Evolutionary conservation across 768 basidiomycete genomes (phyloP), one percentile per base, ranked within the genome.

Genomic region (Plicaturopsis crispa): DNA sequence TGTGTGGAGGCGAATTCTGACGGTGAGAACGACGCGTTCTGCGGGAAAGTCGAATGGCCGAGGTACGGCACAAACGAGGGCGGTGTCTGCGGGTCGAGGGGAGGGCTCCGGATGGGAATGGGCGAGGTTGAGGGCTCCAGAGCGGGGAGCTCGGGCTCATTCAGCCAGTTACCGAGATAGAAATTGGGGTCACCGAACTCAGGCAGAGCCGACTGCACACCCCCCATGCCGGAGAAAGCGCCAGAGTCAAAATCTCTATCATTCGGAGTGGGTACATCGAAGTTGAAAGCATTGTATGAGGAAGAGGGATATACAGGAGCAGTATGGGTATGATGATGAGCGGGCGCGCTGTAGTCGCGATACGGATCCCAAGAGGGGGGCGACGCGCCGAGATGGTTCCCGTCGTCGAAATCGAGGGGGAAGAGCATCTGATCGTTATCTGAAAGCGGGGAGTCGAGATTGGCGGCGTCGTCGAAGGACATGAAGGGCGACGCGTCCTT

Each of bases 111-210:
- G 37, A 80, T 80, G 45, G 78, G 70, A 48, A 83, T 79, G 18
- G 84, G 81, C 0, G 78, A 75, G 3, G 78, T 71, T 6, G 70
- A 50, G 42, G 62, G 55, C 28, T 59, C 57, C 19, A 56, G 43
- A 20, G 61, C 30, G 19, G 57, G 49, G 19, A 56, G 40, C 35
- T 78, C 75, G 35, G 74, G 58, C 56, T 85, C 83, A 50, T 72
- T 69, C 37, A 84, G 66, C 83, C 83, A 85, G 44, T 70, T 65
- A 1, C 72, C 63, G 3, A 77, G 61, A 52, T 69, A 69, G 26
- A 66, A 53, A n/a, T n/a, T n/a, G n/a, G n/a, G n/a, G n/a, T n/a
- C n/a, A 45, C 59, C 50, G 42, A 65, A 63, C 50, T 78, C 74
- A 42, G 43, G 41, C 23, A 57, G 55, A 32, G 62, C 42, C 22